These are phyloP conservation scores for Hanseniaspora guilliermondii DNA, from an alignment of 805 yeast genomes.

Conservation along the genomic window DNA sequence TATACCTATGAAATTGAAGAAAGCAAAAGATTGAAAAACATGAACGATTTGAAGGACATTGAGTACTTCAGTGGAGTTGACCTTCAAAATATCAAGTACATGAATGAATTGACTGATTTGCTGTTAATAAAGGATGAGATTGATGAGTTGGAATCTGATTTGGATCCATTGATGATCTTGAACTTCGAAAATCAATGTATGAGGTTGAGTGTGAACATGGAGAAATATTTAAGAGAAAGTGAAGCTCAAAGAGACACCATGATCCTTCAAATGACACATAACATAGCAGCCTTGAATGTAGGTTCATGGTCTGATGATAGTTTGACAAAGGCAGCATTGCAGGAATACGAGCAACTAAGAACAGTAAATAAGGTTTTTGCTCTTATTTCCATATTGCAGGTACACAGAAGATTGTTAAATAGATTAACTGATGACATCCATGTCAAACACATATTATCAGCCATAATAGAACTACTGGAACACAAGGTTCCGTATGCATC, in stretches of 20 bases:
- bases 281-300: not conserved
- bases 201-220: not conserved
- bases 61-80: slow-evolving; percentile 14
- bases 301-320: not conserved
- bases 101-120: slow-evolving; percentile 3
- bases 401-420: slow-evolving; percentile 9
- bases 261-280: not conserved
- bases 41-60: slow-evolving; percentile 6
- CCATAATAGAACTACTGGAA: not conserved
- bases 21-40: not conserved
- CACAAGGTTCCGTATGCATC: slow-evolving; percentile 5
- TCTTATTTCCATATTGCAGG: slow-evolving; percentile 8
- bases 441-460: not conserved
- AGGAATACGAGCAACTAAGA: slow-evolving; percentile 7
- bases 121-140: not conserved
- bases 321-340: not conserved
- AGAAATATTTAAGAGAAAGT: slow-evolving; percentile 1
- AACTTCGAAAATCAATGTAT: slow-evolving; percentile 6
- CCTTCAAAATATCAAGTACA: slow-evolving; percentile 7
- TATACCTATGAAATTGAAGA: not conserved
- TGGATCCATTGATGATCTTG: not conserved
- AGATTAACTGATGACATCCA: not conserved
- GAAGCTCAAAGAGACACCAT: slow-evolving; percentile 12
- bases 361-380: slow-evolving; percentile 13
- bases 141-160: not conserved